phyloP scores from a whole-genome alignment of 2,329 filamentous ascomycete genomes.

The Ascochyta rabiei region DNA sequence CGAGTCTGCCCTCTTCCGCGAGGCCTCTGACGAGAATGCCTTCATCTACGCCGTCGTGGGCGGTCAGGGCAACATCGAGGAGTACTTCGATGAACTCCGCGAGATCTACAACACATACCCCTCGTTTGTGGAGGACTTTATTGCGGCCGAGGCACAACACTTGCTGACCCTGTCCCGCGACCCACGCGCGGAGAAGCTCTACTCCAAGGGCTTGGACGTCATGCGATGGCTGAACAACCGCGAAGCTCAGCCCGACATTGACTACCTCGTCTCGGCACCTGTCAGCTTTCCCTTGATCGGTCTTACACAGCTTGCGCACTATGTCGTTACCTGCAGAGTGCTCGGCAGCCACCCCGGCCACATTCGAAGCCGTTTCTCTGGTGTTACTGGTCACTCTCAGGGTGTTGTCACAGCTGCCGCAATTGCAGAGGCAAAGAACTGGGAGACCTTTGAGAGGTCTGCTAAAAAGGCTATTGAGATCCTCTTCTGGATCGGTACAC shows the following conservation, averaged over 20 bases:
- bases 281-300: constrained; percentile 95
- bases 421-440: constrained; percentile 87
- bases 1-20: constrained; percentile 89
- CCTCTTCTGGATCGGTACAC: constrained; percentile 97
- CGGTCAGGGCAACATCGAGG: constrained; percentile 97
- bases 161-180: constrained; percentile 85
- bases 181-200: constrained; percentile 89
- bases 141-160: constrained; percentile 80
- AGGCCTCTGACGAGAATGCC: constrained; percentile 81
- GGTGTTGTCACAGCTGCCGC: constrained; percentile 92
- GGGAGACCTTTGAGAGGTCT: constrained; percentile 87
- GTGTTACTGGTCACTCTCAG: constrained; percentile 95
- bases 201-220: constrained; percentile 94
- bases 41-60: constrained; percentile 94
- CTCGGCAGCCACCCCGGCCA: constrained; percentile 89
- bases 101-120: constrained; percentile 91
- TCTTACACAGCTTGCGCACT: constrained; percentile 93
- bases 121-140: constrained; percentile 84
- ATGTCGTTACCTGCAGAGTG: constrained; percentile 90
- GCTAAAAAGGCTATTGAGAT: constrained; percentile 83
- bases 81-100: constrained; percentile 97
- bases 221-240: constrained; percentile 90
- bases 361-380: constrained; percentile 80
- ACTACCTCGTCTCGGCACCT: constrained; percentile 64
- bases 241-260: constrained; percentile 88